Evolutionary conservation across 129 eudicot species (phyloP).

Genomic region (Escallonia rubra): DNA sequence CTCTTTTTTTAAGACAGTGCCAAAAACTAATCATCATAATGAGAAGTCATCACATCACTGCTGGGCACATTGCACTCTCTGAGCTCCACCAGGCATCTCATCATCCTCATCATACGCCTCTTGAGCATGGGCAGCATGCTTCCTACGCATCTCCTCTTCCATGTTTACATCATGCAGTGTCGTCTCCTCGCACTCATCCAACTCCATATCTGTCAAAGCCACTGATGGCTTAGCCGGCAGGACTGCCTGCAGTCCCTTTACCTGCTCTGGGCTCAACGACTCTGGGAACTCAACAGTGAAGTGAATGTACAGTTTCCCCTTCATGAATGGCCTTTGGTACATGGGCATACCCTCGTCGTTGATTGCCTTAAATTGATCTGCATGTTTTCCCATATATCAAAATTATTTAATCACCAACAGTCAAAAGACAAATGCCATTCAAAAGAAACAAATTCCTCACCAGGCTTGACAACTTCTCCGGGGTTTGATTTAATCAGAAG

Average conservation of each 20-base stretch:
- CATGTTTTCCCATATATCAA: neutral
- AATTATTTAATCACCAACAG: too few species aligned
- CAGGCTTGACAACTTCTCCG: slow-evolving; percentile 67
- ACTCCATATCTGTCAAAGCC: slow-evolving; percentile 63
- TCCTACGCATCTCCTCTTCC: slow-evolving; percentile 83
- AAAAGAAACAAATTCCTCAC: neutral
- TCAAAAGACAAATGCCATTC: too few species aligned
- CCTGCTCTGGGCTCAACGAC: slow-evolving; percentile 48
- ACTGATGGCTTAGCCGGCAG: slow-evolving; percentile 48
- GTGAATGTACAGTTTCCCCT: slow-evolving; percentile 66
- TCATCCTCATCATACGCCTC: slow-evolving; percentile 83
- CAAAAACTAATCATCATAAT: too few species aligned
- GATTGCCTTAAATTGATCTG: slow-evolving; percentile 71
- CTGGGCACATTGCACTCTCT: slow-evolving; percentile 92
- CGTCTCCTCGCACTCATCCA: slow-evolving; percentile 82
- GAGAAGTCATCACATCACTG: slow-evolving; percentile 40
- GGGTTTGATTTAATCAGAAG: slow-evolving; percentile 67
- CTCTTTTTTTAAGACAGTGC: neutral
- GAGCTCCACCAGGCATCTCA: slow-evolving; percentile 59
- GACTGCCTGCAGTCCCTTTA: slow-evolving; percentile 48
- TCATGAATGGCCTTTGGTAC: slow-evolving; percentile 72
- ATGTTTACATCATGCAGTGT: slow-evolving; percentile 81
- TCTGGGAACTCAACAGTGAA: slow-evolving; percentile 73
- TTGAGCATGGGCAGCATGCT: slow-evolving; percentile 40
- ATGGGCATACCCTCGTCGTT: slow-evolving; percentile 88